Conservation (phyloP, 306 rosid species). For the Glycine soja region DNA sequence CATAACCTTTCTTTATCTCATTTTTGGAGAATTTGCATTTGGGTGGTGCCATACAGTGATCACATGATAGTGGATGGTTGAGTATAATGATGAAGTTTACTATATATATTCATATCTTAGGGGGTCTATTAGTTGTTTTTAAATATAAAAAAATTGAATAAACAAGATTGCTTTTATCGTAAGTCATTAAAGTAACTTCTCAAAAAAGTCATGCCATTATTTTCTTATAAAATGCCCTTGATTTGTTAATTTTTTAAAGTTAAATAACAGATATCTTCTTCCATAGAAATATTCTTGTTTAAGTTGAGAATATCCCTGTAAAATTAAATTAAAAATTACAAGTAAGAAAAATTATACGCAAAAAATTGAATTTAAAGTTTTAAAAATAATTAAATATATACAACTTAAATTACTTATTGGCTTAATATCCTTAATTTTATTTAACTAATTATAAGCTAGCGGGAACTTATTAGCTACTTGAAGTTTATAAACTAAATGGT, state of each 20-base stretch:
- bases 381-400: too few relatives aligned
- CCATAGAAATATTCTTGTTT: not conserved
- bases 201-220: not conserved
- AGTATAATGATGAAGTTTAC: not conserved
- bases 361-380: too few relatives aligned
- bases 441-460: too few relatives aligned
- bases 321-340: too few relatives aligned
- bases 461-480: too few relatives aligned
- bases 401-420: too few relatives aligned
- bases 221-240: not conserved
- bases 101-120: not conserved
- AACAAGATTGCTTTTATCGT: not conserved
- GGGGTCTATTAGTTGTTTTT: not conserved
- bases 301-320: too few relatives aligned
- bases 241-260: not conserved
- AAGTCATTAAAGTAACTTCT: not conserved
- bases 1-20: slow-evolving; percentile 32
- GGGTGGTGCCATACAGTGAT: not conserved
- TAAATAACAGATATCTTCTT: too few relatives aligned
- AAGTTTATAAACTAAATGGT: too few relatives aligned
- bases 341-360: too few relatives aligned
- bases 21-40: slow-evolving; percentile 10
- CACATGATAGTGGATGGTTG: slow-evolving; percentile 2
- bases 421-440: too few relatives aligned
- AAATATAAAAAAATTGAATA: too few relatives aligned